phyloP scores from a whole-genome alignment of 495 filamentous ascomycete species.

The Lentithecium fluviatile region DNA sequence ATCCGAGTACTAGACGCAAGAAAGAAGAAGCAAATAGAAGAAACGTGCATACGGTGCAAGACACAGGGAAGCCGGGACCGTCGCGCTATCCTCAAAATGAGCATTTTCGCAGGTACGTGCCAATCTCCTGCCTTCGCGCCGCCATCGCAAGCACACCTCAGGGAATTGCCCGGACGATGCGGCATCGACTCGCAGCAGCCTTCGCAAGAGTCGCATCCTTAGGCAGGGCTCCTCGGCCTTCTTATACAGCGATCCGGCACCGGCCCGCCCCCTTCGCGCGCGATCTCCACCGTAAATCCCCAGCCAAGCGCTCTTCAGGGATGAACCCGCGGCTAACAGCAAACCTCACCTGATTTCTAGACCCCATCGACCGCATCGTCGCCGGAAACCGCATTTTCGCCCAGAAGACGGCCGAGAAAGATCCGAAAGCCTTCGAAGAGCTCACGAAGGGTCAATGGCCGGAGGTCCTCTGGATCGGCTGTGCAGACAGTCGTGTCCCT shows the following conservation, averaged over 20 bases:
- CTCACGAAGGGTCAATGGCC: constrained; percentile 69
- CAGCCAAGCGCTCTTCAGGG: constrained; percentile 11
- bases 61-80: neutral
- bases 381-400: constrained; percentile 72
- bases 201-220: neutral
- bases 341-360: constrained; percentile 37
- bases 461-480: constrained; percentile 86
- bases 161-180: neutral
- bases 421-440: constrained; percentile 71
- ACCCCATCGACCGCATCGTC: constrained; percentile 56
- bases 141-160: neutral
- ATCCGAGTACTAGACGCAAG: neutral
- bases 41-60: neutral
- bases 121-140: neutral
- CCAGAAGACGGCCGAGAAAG: constrained; percentile 59
- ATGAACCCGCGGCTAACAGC: constrained; percentile 18
- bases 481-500: constrained; percentile 84
- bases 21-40: neutral
- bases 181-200: neutral
- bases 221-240: neutral
- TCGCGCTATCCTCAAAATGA: neutral
- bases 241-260: neutral
- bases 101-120: neutral
- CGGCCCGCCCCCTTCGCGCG: neutral
- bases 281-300: neutral